These are phyloP conservation scores for Thalia dealbata DNA, from an alignment of 176 grass and related monocot species.

Conservation along the genomic window DNA sequence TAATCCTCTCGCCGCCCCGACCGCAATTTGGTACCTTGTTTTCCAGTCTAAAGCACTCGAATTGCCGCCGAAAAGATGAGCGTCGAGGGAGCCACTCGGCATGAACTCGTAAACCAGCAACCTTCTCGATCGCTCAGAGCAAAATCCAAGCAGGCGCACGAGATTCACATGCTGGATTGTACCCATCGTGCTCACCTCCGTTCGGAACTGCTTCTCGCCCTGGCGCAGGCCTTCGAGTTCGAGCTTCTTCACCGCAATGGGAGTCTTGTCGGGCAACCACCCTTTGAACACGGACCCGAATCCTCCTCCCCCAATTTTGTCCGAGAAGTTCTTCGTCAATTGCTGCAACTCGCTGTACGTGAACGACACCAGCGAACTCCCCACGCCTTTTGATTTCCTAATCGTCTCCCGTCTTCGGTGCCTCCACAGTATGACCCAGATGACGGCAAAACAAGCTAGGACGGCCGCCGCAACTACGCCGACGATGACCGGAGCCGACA, in stretches of 20 bases:
- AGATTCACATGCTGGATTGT: conserved; percentile 48
- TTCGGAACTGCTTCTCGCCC: conserved; percentile 60
- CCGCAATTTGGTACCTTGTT: conserved; percentile 32
- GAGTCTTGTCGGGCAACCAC: conserved; percentile 17
- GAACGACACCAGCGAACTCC: conserved; percentile 19
- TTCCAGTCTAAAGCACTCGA: conserved; percentile 21
- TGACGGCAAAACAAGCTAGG: background rate
- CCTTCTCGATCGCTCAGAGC: conserved; percentile 34
- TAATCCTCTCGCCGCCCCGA: conserved; percentile 44
- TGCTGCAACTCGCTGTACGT: conserved; percentile 24
- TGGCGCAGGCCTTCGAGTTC: conserved; percentile 32
- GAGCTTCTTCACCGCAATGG: conserved; percentile 57
- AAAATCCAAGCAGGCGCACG: conserved; percentile 45
- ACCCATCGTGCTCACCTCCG: conserved; percentile 56
- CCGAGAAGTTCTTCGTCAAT: conserved; percentile 39
- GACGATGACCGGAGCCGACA: background rate
- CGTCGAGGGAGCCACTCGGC: conserved; percentile 38
- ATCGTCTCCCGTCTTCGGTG: background rate
- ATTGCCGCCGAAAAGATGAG: conserved; percentile 21
- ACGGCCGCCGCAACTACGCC: background rate
- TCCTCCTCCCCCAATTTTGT: conserved; percentile 39
- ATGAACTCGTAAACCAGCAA: conserved; percentile 61
- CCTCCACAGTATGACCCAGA: background rate
- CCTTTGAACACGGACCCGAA: conserved; percentile 72
- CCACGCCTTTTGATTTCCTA: background rate